These are phyloP conservation scores for Xylaria sp. DNA, from an alignment of 2,329 filamentous ascomycete genomes.

Conservation along the genomic window DNA sequence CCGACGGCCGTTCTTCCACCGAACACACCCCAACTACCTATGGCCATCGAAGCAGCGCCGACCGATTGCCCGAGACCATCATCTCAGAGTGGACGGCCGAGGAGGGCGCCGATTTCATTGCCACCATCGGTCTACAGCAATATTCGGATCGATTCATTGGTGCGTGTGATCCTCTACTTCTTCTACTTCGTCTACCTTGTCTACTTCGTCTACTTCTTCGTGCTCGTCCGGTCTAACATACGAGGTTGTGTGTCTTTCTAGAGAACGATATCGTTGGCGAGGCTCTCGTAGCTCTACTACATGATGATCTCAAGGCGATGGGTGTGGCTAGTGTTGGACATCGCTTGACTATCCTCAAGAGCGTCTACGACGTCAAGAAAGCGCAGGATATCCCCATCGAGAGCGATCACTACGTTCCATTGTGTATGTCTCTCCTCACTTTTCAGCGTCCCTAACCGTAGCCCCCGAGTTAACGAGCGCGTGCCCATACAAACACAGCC, in stretches of 20 bases:
- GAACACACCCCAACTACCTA: conserved; percentile 86
- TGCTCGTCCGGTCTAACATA: conserved; percentile 44
- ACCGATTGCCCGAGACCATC: conserved; percentile 77
- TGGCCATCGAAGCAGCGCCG: conserved; percentile 72
- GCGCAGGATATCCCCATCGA: conserved; percentile 92
- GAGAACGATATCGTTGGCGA: conserved; percentile 96
- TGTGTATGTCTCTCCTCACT: conserved; percentile 74
- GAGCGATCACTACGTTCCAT: conserved; percentile 90
- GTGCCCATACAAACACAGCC: conserved; percentile 63
- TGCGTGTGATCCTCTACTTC: conserved; percentile 56
- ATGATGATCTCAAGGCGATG: conserved; percentile 96
- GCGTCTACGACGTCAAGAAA: conserved; percentile 95
- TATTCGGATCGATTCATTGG: conserved; percentile 87
- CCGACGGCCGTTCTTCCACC: conserved; percentile 73
- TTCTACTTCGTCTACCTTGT: background rate
- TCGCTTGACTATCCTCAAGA: conserved; percentile 92
- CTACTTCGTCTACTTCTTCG: conserved; percentile 13
- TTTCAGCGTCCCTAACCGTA: conserved; percentile 6
- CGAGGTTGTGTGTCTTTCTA: conserved; percentile 51
- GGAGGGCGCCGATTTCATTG: conserved; percentile 90
- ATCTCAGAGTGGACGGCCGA: conserved; percentile 85
- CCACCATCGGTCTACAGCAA: conserved; percentile 80
- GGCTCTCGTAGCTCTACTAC: conserved; percentile 85
- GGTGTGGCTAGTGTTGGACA: conserved; percentile 93
- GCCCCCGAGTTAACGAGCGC: conserved; percentile 26